These are phyloP conservation scores for Poteriospumella lacustris DNA, from an alignment of 108 stramenopile genomes.

Conservation along the genomic window DNA sequence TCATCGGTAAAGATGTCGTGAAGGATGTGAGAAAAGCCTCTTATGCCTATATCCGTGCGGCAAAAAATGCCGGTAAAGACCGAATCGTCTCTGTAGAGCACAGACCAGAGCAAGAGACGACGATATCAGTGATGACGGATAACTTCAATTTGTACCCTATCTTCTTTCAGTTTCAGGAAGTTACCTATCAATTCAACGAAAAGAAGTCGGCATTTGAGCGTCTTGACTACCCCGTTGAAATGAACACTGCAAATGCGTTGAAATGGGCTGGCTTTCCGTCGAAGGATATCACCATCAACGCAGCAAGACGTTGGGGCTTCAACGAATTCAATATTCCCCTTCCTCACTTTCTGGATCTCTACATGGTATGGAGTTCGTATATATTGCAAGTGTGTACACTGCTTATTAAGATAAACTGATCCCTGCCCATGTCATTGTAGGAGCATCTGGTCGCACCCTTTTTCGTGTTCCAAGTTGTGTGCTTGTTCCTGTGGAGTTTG, in stretches of 20 bases:
- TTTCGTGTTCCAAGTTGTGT: conserved; percentile 95
- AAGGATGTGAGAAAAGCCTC: conserved; percentile 17
- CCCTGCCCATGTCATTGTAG: conserved; percentile 14
- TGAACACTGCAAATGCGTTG: conserved; percentile 33
- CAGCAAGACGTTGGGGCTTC: conserved; percentile 63
- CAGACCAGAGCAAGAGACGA: conserved; percentile 24
- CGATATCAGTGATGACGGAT: conserved; percentile 34
- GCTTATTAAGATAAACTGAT: too few species aligned
- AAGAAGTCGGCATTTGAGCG: not conserved
- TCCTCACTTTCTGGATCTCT: conserved; percentile 74
- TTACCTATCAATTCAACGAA: not conserved
- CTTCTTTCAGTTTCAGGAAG: conserved; percentile 38
- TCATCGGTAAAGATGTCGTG: conserved; percentile 36
- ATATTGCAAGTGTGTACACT: not conserved
- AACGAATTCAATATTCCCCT: conserved; percentile 75
- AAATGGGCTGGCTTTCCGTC: conserved; percentile 31
- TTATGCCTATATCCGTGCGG: not conserved
- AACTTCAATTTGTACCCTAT: not conserved
- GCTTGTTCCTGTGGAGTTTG: conserved; percentile 85
- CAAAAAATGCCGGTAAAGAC: not conserved
- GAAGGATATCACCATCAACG: conserved; percentile 21
- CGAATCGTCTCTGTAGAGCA: conserved; percentile 29
- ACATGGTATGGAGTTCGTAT: conserved; percentile 33
- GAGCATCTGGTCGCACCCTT: conserved; percentile 89
- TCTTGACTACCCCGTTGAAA: not conserved